Base-by-base conservation (phyloP, 495 filamentous ascomycete genomes). In the Arthonia radiata region DNA sequence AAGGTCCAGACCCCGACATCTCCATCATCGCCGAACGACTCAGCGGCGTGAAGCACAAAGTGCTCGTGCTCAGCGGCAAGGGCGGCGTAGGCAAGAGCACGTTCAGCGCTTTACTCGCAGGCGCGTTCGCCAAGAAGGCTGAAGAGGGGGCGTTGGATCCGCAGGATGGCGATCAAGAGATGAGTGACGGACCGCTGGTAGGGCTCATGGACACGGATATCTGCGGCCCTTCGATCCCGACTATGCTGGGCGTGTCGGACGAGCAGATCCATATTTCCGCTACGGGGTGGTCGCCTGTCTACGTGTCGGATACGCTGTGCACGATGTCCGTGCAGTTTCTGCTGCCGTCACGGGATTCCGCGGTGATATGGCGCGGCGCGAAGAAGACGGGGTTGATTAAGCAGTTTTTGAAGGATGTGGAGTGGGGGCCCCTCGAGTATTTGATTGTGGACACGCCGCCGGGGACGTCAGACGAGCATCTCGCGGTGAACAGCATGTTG, bases 371-470 rank as follows among this genome's bases (percentile, higher is more conserved):
- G 89, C 59, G 83, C 15, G 86, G 86, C 0, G 73, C 89, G 3
- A 97, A 94, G 59, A 97, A 94, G 62, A 97, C 92, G 40, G 86
- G 86, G 1, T 46, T 97, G 31, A 94, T 97, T 43, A 97, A 94
- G 53, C 74, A 82, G 48, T 97, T 97, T 39, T 41, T 97, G 15
- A 89, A 83, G 48, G 89, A 97, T 44, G 89, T 94, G 14, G 78
- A 83, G 41, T 94, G 89, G 86, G 86, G 89, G 7, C 73, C 82
- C 33, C 52, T 94, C 48, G 89, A 97, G 36, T 89, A 77, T 38
- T 37, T 97, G 36, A 56, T 97, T 17, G 78, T 94, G 0, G 86
- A 97, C 41, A 97, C 86, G 2, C 86, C 89, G 1, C 86, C 86
- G 0, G 86, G 86, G 2, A 97, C 86, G 8, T 76, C 64, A 24